Base-by-base conservation (phyloP, 164 flowering plant genomes). In the Saururus chinensis region DNA sequence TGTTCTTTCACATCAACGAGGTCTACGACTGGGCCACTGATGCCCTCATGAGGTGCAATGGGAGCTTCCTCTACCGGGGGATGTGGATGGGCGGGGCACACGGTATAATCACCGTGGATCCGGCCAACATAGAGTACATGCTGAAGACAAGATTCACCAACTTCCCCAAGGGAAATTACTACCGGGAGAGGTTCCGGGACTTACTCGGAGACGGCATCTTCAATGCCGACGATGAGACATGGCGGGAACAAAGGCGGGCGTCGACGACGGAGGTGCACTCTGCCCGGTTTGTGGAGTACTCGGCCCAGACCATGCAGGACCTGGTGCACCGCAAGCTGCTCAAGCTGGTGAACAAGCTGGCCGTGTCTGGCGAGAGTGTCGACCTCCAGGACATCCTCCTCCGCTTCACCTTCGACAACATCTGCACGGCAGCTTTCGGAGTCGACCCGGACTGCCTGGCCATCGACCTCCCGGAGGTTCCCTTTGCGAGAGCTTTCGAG, bases 301-400 rank as follows among this genome's bases (percentile, higher is more conserved):
- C 64, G 16, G 66, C 48, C 11, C 53, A 57, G 49, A 67, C 67
- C 51, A 65, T 60, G 9, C 57, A 45, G 7, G 64, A 66, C 4
- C 66, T 64, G 60, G 70, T 77, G 41, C 73, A 71, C 48, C 30
- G 45, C 4, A 68, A 60, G 35, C 68, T 80, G 8, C 25, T 77
- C 9, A 75, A 76, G 4, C 16, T 77, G 25, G 71, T 77, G 0
- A 65, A 67, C 1, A 40, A 62, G 16, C 53, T 49, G 5, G 63
- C 66, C 1, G 16, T 25, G 4, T 17, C 22, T 12, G 68, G 67
- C 21, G 16, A 9, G 19, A 67, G 60, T 0, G 59, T 80, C 40
- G 84, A 80, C 51, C 56, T 77, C 60, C 79, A 80, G 40, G 79
- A 80, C 37, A 19, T 75, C 61, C 57, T 77, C 37, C 73, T 64